These are phyloP conservation scores for Phialemonium atrogriseum DNA, from an alignment of 2,329 filamentous ascomycete species.

Conservation along the genomic window DNA sequence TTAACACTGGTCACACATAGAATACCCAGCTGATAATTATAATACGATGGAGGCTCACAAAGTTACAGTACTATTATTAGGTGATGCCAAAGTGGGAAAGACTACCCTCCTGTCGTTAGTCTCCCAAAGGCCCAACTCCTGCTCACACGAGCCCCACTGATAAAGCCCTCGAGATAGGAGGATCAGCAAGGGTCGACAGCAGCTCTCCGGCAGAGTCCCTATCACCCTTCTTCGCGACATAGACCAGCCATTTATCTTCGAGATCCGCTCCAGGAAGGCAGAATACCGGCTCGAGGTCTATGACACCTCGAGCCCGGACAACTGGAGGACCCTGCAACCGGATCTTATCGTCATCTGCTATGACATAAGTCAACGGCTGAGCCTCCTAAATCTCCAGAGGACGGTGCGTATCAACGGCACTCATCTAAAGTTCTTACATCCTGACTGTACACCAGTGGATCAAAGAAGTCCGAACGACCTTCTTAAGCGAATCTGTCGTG, in stretches of 20 bases:
- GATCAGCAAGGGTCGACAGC: slow-evolving; percentile 35
- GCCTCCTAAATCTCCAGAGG: slow-evolving; percentile 49
- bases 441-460: slow-evolving; percentile 39
- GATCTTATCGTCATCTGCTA: slow-evolving; percentile 53
- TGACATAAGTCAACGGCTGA: slow-evolving; percentile 51
- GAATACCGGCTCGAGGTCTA: slow-evolving; percentile 49
- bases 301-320: slow-evolving; percentile 50
- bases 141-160: slow-evolving; percentile 1
- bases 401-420: slow-evolving; percentile 31
- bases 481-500: slow-evolving; percentile 34
- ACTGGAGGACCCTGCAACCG: slow-evolving; percentile 49
- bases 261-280: slow-evolving; percentile 36
- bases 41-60: slow-evolving; percentile 35
- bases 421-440: slow-evolving; percentile 5
- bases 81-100: slow-evolving; percentile 52
- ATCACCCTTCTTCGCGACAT: slow-evolving; percentile 46
- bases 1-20: background rate
- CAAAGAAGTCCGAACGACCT: slow-evolving; percentile 41
- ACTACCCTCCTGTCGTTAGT: slow-evolving; percentile 54
- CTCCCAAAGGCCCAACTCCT: slow-evolving; percentile 7
- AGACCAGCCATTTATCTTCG: slow-evolving; percentile 53
- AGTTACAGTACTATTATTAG: slow-evolving; percentile 48
- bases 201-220: slow-evolving; percentile 20
- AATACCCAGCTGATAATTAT: background rate
- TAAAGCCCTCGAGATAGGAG: slow-evolving; percentile 28